Evolutionary conservation across 2,329 filamentous ascomycete genomes (phyloP), one percentile per base, ranked within the genome.

Genomic region (Leptodontidium sp.): DNA sequence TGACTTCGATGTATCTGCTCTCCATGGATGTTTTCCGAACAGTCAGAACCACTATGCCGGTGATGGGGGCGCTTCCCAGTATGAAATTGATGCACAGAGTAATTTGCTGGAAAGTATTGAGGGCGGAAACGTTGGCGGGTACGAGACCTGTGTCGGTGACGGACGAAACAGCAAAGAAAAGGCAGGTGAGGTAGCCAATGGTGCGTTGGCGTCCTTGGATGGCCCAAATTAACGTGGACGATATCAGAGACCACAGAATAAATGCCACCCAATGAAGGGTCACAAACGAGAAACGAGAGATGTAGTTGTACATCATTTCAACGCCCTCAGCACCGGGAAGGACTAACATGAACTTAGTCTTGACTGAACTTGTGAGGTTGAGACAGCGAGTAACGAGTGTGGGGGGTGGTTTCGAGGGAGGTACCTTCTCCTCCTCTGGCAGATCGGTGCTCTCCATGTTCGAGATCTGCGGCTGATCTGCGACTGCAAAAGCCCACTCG

Each of bases 41-140:
- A 58, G 85, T 79, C 6, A 92, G 84, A 3, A 91, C 89, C 71
- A 86, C 88, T 45, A 87, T 86, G 1, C 87, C 90, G 1, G 92
- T 87, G 76, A 89, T 87, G 17, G 92, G 87, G 14, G 87, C 83
- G 64, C 88, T 89, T 1, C 91, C 91, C 6, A 90, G 76, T 57
- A 92, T 82, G 70, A 92, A 89, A 53, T 91, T 81, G 5, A 88
- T 67, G 73, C 89, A 91, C 8, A 93, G 81, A 50, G 91, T 79
- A 43, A 86, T 80, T 77, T 93, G 91, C 78, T 93, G 91, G 75
- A 89, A 90, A 0, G 87, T 89, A 53, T 88, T 92, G 74, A 93
- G 75, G 29, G 83, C 80, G 67, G 86, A 90, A 21, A 92, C 79
- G 74, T 90, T 88, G 73, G 88, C 84, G 1, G 89, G 90, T 73